Evolutionary conservation across 2,329 filamentous ascomycete genomes (phyloP).

Genomic region (Fusarium acutatum): DNA sequence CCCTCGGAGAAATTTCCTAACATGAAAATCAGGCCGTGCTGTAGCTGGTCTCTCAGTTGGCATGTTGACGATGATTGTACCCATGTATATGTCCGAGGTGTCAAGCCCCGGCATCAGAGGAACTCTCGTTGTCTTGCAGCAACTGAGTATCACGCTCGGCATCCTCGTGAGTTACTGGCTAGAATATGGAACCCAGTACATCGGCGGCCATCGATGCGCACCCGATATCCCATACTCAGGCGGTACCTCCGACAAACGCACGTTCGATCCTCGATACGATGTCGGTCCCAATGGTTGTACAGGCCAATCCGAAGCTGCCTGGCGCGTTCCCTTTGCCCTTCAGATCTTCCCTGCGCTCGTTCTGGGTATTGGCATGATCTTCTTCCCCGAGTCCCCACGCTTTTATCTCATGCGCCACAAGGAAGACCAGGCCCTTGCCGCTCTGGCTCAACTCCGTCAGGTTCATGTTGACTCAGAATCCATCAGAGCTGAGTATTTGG

Average conservation of each 20-base stretch:
- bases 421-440: conserved; percentile 34
- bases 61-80: conserved; percentile 47
- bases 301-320: conserved; percentile 26
- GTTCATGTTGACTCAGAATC: conserved; percentile 29
- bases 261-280: neutral
- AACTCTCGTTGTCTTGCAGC: conserved; percentile 54
- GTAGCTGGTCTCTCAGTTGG: neutral
- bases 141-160: conserved; percentile 45
- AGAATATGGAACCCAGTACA: conserved; percentile 43
- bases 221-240: neutral
- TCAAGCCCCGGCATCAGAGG: conserved; percentile 59
- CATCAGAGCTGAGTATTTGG: conserved; percentile 37
- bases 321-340: conserved; percentile 43
- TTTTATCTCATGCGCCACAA: conserved; percentile 39
- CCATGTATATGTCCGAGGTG: conserved; percentile 56
- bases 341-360: conserved; percentile 42
- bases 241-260: neutral
- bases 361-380: conserved; percentile 36
- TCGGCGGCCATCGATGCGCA: conserved; percentile 15
- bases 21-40: neutral
- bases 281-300: neutral
- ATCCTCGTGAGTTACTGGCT: conserved; percentile 46
- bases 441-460: conserved; percentile 34
- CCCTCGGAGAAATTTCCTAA: neutral
- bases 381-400: conserved; percentile 41